Evolutionary conservation across 2,329 filamentous ascomycete genomes (phyloP).

Genomic region (Colletotrichum sp.): DNA sequence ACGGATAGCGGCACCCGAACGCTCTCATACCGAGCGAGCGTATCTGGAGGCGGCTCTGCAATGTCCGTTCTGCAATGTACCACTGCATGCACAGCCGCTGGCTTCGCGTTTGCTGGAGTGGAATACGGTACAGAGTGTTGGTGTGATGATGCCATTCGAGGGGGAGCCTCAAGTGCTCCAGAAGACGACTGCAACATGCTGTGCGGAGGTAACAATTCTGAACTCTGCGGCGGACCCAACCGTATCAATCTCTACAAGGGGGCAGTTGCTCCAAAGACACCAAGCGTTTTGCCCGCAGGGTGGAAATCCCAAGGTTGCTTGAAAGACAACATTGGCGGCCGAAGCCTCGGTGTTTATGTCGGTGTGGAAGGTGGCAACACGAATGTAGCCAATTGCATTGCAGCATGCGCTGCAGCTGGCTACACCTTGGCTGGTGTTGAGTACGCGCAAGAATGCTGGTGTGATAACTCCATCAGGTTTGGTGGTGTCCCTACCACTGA

Average conservation of each 20-base stretch:
- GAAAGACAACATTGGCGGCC: neutral
- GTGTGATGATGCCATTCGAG: neutral
- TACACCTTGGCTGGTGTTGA: neutral
- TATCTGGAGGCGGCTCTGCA: neutral
- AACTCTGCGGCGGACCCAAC: constrained; percentile 34
- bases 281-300: neutral
- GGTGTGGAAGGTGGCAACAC: neutral
- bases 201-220: neutral
- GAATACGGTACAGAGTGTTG: neutral
- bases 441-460: neutral
- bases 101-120: neutral
- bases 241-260: constrained; percentile 38
- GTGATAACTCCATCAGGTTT: neutral
- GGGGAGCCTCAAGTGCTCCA: neutral
- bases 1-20: neutral
- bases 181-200: neutral
- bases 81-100: neutral
- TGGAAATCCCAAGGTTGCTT: neutral
- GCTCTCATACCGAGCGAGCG: neutral
- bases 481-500: neutral
- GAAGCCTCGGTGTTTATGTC: neutral
- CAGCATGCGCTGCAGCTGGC: neutral
- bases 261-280: constrained; percentile 11
- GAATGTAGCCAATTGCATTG: neutral
- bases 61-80: neutral